phyloP scores from a whole-genome alignment of 352 stramenopile genomes.

The Pythium rhizo-oryzae region DNA sequence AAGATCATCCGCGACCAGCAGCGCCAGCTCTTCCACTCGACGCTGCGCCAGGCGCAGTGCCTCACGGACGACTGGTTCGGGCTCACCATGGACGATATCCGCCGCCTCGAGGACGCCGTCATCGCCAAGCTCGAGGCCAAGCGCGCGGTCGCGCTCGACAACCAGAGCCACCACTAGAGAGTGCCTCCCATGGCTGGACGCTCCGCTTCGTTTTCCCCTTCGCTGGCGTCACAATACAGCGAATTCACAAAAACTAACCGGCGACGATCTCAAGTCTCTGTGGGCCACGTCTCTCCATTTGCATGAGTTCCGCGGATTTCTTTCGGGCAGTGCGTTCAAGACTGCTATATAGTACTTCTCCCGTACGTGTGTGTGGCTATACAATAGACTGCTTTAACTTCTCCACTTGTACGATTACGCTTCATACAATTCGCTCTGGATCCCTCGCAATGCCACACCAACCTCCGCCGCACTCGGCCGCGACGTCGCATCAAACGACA shows the following conservation, averaged over 20 bases:
- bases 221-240: too few species aligned
- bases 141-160: conserved; percentile 46
- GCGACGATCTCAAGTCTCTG: background rate
- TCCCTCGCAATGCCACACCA: background rate
- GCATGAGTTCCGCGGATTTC: background rate
- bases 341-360: conserved; percentile 2
- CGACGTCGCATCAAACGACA: background rate
- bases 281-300: too few species aligned
- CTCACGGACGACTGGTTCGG: conserved; percentile 84
- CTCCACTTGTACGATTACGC: too few species aligned
- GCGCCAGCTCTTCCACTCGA: conserved; percentile 77
- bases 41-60: conserved; percentile 61
- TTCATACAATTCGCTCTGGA: background rate
- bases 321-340: background rate
- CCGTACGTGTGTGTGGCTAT: background rate
- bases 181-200: too few species aligned
- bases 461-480: background rate
- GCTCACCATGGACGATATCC: conserved; percentile 86
- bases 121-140: conserved; percentile 80
- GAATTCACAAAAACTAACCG: too few species aligned
- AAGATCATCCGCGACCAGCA: conserved; percentile 85
- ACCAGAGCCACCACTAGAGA: conserved; percentile 37
- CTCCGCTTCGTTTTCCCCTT: too few species aligned
- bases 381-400: conserved; percentile 4
- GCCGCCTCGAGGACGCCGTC: conserved; percentile 71